Percentiles rank a stretch among this genome's conserved stretches.
Conservation (phyloP, 2,329 filamentous ascomycete genomes). For the Immersiporthe knoxdaviesiana region DNA sequence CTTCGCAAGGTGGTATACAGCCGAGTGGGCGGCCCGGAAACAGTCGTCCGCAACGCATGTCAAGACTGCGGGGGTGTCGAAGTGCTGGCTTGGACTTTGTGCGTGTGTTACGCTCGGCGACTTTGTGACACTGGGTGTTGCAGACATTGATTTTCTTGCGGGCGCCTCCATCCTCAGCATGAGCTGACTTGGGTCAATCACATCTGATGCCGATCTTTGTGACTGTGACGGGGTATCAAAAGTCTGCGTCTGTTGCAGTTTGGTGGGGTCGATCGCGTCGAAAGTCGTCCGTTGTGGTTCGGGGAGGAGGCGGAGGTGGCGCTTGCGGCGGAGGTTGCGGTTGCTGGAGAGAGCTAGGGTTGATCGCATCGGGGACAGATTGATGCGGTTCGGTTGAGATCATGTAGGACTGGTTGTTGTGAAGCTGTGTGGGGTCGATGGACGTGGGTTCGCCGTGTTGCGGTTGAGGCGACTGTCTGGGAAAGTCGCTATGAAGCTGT, state of each 20-base stretch:
- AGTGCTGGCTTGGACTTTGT: conserved; percentile 41
- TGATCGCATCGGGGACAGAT: conserved; percentile 2
- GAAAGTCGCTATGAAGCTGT: conserved; percentile 7
- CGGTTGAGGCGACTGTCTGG: background rate
- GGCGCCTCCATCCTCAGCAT: conserved; percentile 26
- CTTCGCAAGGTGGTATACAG: conserved; percentile 53
- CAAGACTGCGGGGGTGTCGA: conserved; percentile 62
- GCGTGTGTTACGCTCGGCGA: conserved; percentile 24
- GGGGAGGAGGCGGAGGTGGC: conserved; percentile 6
- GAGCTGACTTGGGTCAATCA: conserved; percentile 28
- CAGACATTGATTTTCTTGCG: conserved; percentile 31
- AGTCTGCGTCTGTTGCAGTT: conserved; percentile 14
- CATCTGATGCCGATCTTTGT: conserved; percentile 18
- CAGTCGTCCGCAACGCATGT: conserved; percentile 78
- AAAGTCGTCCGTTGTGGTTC: conserved; percentile 13
- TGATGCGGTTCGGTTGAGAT: background rate
- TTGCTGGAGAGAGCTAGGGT: conserved; percentile 14
- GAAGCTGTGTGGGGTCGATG: conserved; percentile 10
- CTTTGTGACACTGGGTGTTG: conserved; percentile 37
- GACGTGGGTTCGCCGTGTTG: background rate
- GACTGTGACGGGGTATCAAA: background rate
- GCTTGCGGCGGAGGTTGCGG: conserved; percentile 3
- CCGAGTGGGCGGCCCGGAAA: conserved; percentile 65
- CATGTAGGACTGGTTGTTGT: background rate
- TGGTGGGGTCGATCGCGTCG: conserved; percentile 18